These are phyloP conservation scores for Leptosphaerulina australis DNA, from an alignment of 2,329 filamentous ascomycete genomes.

Conservation along the genomic window DNA sequence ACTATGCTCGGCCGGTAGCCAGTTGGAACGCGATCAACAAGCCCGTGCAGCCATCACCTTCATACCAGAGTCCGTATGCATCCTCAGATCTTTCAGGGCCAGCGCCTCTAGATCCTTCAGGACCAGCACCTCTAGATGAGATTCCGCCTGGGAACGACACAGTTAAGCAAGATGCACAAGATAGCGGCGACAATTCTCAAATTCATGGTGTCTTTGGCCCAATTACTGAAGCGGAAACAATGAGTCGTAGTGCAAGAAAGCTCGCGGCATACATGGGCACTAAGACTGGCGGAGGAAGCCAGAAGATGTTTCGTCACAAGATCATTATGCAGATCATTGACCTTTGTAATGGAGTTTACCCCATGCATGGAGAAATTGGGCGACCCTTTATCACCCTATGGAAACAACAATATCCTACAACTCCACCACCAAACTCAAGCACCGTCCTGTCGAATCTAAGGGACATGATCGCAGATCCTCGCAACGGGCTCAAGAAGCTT, in stretches of 20 bases:
- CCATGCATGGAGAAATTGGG: conserved; percentile 61
- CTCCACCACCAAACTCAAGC: conserved; percentile 57
- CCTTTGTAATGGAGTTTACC: conserved; percentile 61
- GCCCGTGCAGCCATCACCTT: neutral
- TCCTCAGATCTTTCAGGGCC: neutral
- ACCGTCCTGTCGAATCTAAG: conserved; percentile 60
- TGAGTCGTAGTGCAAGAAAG: conserved; percentile 15
- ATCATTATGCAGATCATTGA: conserved; percentile 62
- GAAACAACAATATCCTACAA: conserved; percentile 51
- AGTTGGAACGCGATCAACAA: conserved; percentile 31
- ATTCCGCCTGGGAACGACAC: neutral
- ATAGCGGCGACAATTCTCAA: neutral
- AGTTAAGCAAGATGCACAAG: neutral
- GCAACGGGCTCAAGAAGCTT: conserved; percentile 58
- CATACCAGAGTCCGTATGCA: conserved; percentile 31
- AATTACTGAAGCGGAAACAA: conserved; percentile 12
- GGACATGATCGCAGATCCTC: conserved; percentile 53
- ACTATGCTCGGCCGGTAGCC: neutral
- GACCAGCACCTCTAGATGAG: neutral
- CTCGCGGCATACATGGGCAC: conserved; percentile 7
- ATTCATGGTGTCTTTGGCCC: conserved; percentile 16
- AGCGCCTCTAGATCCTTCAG: neutral
- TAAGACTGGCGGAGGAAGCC: conserved; percentile 32
- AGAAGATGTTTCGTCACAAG: conserved; percentile 37
- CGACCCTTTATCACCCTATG: conserved; percentile 61